Percentiles rank a stretch among this genome's conserved stretches.
Conservation (phyloP, 441 rosid genomes). For the Pelargonium myrrhifolium region DNA sequence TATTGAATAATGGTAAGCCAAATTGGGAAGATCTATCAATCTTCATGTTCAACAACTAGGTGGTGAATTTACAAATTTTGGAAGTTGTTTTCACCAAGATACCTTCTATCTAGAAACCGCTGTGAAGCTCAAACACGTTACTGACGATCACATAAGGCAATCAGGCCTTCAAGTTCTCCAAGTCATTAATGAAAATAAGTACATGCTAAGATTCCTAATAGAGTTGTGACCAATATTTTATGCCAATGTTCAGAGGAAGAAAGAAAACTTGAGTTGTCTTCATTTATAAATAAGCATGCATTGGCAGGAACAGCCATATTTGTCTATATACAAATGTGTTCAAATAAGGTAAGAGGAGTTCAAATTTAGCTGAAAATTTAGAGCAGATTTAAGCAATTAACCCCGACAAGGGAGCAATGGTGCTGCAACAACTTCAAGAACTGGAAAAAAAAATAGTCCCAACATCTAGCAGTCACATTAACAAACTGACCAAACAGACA, state of each 20-base stretch:
- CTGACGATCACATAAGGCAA: neutral
- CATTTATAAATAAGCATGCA: neutral
- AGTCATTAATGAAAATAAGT: neutral
- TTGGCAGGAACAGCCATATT: neutral
- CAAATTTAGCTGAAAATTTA: neutral
- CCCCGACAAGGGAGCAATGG: neutral
- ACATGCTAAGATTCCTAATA: neutral
- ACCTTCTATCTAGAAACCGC: neutral
- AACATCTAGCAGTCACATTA: too few relatives aligned
- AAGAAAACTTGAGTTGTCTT: neutral
- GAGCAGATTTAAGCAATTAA: neutral
- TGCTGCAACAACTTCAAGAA: neutral
- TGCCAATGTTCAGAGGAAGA: neutral
- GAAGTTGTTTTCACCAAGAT: neutral
- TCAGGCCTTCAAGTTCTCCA: neutral
- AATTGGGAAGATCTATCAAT: conserved; percentile 35
- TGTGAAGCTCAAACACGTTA: neutral
- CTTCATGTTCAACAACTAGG: conserved; percentile 10
- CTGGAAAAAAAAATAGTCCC: neutral
- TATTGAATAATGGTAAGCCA: conserved; percentile 22
- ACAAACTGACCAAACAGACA: too few relatives aligned
- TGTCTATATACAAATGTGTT: neutral
- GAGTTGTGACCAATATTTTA: neutral
- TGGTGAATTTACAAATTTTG: neutral
- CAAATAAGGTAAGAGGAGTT: neutral